Evolutionary conservation across 257 asterid species (phyloP), one percentile per base, ranked within the genome.

Genomic region (Nicotiana noctiflora): DNA sequence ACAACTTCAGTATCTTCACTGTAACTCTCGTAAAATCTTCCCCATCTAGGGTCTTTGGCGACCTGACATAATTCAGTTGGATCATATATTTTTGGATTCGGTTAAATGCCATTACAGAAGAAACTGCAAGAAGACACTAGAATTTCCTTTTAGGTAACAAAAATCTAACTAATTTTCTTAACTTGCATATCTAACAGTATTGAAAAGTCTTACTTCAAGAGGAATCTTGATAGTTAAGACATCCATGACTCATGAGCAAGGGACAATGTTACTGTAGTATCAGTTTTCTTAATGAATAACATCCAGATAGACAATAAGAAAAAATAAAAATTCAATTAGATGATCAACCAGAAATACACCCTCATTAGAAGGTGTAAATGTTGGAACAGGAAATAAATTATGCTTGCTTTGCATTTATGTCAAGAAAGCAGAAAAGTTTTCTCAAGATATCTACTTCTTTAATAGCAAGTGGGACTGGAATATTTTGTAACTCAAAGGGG

Each of bases 21-120:
- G 76, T 93, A 93, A 81, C 98, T 92, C 83, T 95, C 98, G 44
- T 93, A 95, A 88, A 86, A 83, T 88, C 99, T 90, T 88, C 99
- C 99, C 99, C 99, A 95, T 88, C 99, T 91, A 52, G 99, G 98
- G 74, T 95, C 99, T 85, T 90, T 92, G 74, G 88, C 87, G 31
- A 95, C 97, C 99, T 95, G 84, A 65, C 86, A 82, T 51, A 37
- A 83, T 65, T 61, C 56, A 32, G n/a, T 64, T 61, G 77, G 31
- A 76, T 46, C 32, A 80, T 56, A 57, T 17, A 8, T 19, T 14
- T 27, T 8, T 3, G 25, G 10, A 76, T 2, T 53, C 12, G 72
- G 37, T 23, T 10, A 70, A 78, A 49, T 37, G 8, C 51, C 17
- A 44, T n/a, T 10, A 79, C 6, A 32, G 21, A 51, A 40, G 80